Percentiles rank a stretch among this genome's conserved stretches.
Evolutionary conservation across 148 eudicot genomes (phyloP).

Genomic region (Rhododendron vialii): DNA sequence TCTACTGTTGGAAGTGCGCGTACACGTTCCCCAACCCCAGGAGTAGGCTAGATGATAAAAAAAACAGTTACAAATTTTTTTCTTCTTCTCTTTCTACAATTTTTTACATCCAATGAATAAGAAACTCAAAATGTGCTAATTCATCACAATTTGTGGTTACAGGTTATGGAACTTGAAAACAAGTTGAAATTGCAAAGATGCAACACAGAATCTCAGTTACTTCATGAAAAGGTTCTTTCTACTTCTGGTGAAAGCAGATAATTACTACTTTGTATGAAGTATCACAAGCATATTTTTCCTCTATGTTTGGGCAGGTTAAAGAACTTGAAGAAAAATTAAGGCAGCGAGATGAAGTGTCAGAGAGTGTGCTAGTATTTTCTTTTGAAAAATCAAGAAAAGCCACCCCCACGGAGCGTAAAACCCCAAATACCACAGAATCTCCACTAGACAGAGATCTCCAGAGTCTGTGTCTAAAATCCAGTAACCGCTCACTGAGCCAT

Average conservation of each 20-base stretch:
- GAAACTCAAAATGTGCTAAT: not conserved
- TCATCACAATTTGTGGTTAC: not conserved
- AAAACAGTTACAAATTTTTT: not conserved
- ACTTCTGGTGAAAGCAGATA: not conserved
- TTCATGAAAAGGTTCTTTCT: constrained; percentile 43
- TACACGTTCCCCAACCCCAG: not conserved
- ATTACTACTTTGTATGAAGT: not conserved
- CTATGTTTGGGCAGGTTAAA: constrained; percentile 33
- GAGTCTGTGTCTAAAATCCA: constrained; percentile 48
- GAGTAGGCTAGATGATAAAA: not conserved
- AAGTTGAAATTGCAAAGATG: constrained; percentile 17
- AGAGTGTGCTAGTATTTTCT: constrained; percentile 16
- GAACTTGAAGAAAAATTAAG: constrained; percentile 52
- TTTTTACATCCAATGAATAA: not conserved
- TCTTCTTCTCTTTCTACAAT: not conserved
- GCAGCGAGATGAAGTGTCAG: constrained; percentile 38
- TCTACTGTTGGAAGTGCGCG: not conserved
- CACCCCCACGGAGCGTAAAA: constrained; percentile 38
- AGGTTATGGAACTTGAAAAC: constrained; percentile 72
- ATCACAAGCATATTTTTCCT: not conserved
- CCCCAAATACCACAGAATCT: not conserved
- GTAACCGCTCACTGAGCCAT: constrained; percentile 46
- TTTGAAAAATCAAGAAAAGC: constrained; percentile 29
- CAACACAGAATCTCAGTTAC: constrained; percentile 11
- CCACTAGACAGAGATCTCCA: not conserved